Evolutionary conservation across 2,329 filamentous ascomycete genomes (phyloP).

Genomic region (Tolypocladium guangdongense): DNA sequence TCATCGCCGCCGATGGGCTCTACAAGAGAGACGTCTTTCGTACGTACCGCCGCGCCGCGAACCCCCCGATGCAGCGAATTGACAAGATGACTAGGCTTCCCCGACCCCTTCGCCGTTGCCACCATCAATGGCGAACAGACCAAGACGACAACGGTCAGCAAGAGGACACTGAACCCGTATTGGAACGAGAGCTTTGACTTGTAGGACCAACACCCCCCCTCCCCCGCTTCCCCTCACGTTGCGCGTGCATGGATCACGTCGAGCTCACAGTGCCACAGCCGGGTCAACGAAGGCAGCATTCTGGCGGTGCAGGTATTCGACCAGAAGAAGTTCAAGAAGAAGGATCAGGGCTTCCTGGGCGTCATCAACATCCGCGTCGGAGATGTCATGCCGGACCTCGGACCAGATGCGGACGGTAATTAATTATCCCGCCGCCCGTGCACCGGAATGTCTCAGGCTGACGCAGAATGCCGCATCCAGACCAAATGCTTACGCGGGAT

Average conservation of each 20-base stretch:
- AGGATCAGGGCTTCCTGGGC: slow-evolving; percentile 96
- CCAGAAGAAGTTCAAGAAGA: slow-evolving; percentile 99
- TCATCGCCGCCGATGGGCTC: slow-evolving; percentile 95
- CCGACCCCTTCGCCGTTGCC: slow-evolving; percentile 93
- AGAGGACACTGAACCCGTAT: slow-evolving; percentile 97
- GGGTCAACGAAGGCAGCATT: slow-evolving; percentile 89
- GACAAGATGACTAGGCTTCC: slow-evolving; percentile 59
- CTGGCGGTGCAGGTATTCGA: slow-evolving; percentile 97
- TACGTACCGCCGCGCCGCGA: slow-evolving; percentile 41
- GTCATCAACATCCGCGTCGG: slow-evolving; percentile 96
- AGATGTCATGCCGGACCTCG: slow-evolving; percentile 76
- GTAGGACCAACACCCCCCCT: slow-evolving; percentile 46
- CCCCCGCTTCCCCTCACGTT: too few species aligned
- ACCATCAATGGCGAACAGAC: slow-evolving; percentile 98
- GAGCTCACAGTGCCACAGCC: slow-evolving; percentile 38
- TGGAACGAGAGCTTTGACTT: slow-evolving; percentile 99
- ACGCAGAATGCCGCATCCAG: slow-evolving; percentile 35
- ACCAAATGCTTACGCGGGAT: slow-evolving; percentile 97
- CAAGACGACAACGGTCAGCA: slow-evolving; percentile 93
- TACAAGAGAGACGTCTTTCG: slow-evolving; percentile 99
- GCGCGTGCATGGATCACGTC: neutral
- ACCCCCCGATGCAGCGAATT: neutral
- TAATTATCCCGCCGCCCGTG: neutral
- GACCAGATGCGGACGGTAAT: slow-evolving; percentile 79
- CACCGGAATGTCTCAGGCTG: slow-evolving; percentile 15